Evolutionary conservation across 345 rosid species (phyloP), one percentile per base, ranked within the genome.

Genomic region (Citrus glauca): DNA sequence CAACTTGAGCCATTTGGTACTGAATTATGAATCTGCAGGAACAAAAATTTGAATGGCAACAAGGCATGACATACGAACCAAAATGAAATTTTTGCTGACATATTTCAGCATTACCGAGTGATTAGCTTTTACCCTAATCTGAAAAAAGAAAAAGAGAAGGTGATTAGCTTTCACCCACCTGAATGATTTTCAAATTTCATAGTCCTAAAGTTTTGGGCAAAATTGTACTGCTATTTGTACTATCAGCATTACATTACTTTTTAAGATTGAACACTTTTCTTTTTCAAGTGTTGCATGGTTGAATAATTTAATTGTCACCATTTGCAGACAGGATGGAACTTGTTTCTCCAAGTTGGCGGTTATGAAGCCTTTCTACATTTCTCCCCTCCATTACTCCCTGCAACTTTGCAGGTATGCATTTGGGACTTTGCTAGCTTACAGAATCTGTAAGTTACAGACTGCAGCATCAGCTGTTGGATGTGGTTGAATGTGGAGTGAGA

Each of bases 251-350:
- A 60, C 32, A 56, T 30, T 50, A 20, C 32, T 66, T 20, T 65
- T 68, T 30, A 6, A 0, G 20, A 32, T 1, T 48, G 33, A 53
- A 25, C 6, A 7, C 61, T 48, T 35, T 25, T 27, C 22, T 11
- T 40, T 25, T 42, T 67, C 2, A 65, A 62, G 20, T 63, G 64
- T 57, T 42, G 32, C 74, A 56, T 67, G 1, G 32, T 61, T 50
- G 63, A 80, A 75, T 80, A 65, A 83, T 65, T 77, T 27, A 38
- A 24, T 48, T 72, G 82, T 69, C 83, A 32, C 24, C 73, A 42
- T 50, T 62, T 63, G 78, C 77, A 45, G 77, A 77, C 83, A 77
- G n/a, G 73, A 80, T 77, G 65, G 69, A 56, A 45, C 53, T 42
- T 45, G 66, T 37, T 64, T 62, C 42, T 53, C 32, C 66, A 40